Base-by-base conservation (phyloP, 1,284 basidiomycete genomes). In the Moesziomyces parantarcticus region DNA sequence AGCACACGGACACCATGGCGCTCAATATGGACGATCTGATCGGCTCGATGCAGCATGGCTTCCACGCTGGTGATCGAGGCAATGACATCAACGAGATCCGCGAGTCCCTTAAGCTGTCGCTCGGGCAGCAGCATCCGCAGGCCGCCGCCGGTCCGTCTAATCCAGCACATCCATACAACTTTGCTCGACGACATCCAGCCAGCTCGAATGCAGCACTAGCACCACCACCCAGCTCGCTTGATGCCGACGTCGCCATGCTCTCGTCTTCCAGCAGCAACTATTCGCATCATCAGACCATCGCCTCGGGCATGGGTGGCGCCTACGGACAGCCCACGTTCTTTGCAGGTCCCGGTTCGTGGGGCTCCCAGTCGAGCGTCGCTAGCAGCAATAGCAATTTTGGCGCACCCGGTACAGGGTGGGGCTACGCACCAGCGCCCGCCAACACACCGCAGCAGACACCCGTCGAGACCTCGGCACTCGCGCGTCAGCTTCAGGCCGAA, bases 11-110 rank as follows among this genome's bases (percentile, higher is more conserved):
- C 16, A 39, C 6, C 14, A 79, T 79, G 77, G 77, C 77, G 56
- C 58, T 79, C 25, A 77, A 79, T 43, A 63, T 79, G 54, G 77
- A 79, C 59, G 77, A 79, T 47, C 73, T 79, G 6, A 79, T 79
- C 51, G 77, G 77, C 18, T 76, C 73, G 9, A 79, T 79, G 77
- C 77, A 77, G 53, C 72, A 75, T 40, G 58, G 61, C 39, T 73
- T 76, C 39, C 71, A 77, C 39, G 76, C 75, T 8, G 76, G 76
- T 21, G 76, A 79, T 48, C 66, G 76, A 11, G 77, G 77, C 11
- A 66, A 69, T 25, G 77, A 77, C 16, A 54, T 79, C 32, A 68
- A 76, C 47, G 70, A 75, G 45, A 76, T 79, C 18, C 65, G 77
- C 5, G 75, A 76, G 43, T 59, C 65, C 7, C 75, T 79, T 36